Conservation (phyloP, 768 basidiomycete genomes). For the Phaeotremella skinneri region DNA sequence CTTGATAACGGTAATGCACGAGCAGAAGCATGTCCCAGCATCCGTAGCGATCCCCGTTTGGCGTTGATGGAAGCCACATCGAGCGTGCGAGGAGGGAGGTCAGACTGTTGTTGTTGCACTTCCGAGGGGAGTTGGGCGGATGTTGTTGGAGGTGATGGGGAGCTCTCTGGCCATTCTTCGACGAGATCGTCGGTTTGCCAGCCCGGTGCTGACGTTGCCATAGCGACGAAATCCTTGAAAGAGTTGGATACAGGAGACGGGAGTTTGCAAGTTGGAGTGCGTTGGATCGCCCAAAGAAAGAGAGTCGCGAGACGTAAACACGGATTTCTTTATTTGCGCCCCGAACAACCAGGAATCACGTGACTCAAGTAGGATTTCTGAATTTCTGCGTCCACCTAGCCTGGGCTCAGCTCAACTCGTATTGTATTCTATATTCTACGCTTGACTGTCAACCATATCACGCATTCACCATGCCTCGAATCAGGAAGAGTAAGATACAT, state of each 20-base stretch:
- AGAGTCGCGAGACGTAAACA: conserved; percentile 5
- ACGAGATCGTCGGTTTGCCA: conserved; percentile 71
- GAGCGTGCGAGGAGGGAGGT: conserved; percentile 50
- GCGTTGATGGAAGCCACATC: conserved; percentile 30
- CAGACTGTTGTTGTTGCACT: conserved; percentile 51
- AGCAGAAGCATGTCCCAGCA: conserved; percentile 38
- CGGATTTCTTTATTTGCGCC: background rate
- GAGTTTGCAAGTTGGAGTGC: background rate
- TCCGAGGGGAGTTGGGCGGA: conserved; percentile 51
- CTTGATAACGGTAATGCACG: conserved; percentile 31
- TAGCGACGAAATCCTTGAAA: background rate
- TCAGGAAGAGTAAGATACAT: conserved; percentile 48
- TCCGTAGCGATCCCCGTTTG: conserved; percentile 40
- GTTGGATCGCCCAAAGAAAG: background rate
- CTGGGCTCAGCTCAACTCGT: too few species aligned
- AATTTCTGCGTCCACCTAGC: background rate
- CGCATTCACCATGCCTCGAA: conserved; percentile 39
- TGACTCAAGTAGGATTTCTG: conserved; percentile 6
- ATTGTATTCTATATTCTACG: background rate
- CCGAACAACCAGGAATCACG: background rate
- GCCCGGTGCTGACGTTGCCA: conserved; percentile 32
- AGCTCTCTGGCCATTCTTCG: conserved; percentile 80
- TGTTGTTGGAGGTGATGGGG: conserved; percentile 46
- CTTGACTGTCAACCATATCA: conserved; percentile 5
- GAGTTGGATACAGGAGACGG: background rate